A percentile compares a stretch with the other conserved stretches of the same genome.
Conservation (phyloP, 352 stramenopile genomes). For the Paralagenidium karlingii region DNA sequence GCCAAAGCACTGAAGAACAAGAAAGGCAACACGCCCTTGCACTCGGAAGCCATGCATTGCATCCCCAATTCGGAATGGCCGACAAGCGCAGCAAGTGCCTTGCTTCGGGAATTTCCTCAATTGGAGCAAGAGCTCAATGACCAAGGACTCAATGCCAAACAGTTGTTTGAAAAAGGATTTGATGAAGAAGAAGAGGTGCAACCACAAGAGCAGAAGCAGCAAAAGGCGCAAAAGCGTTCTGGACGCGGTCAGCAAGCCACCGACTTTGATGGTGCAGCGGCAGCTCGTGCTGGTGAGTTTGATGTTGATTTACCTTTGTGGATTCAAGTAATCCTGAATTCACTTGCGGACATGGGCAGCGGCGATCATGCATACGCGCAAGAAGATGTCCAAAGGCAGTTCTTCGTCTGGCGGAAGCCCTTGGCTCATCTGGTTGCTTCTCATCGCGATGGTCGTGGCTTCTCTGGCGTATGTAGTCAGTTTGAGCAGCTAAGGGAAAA, state of each 20-base stretch:
- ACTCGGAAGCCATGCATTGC: constrained; percentile 69
- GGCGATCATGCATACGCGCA: too few species aligned
- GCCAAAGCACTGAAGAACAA: constrained; percentile 45
- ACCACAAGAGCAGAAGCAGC: constrained; percentile 6
- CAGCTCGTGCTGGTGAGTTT: constrained; percentile 36
- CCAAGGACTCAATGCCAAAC: constrained; percentile 37
- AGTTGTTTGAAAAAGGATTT: constrained; percentile 51
- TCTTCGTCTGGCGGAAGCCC: too few species aligned
- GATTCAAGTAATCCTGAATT: too few species aligned
- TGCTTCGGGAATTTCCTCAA: constrained; percentile 40
- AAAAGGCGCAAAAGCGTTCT: constrained; percentile 8
- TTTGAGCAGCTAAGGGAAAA: too few species aligned
- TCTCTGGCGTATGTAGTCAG: too few species aligned
- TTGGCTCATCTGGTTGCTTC: too few species aligned
- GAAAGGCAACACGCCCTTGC: constrained; percentile 44
- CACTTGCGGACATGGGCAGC: too few species aligned
- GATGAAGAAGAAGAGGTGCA: constrained; percentile 30
- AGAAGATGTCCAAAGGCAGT: too few species aligned
- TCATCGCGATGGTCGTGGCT: too few species aligned
- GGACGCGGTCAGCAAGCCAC: constrained; percentile 6
- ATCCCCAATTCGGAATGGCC: constrained; percentile 40
- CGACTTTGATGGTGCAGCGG: constrained; percentile 15
- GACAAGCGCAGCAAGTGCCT: constrained; percentile 20
- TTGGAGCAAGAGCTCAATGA: constrained; percentile 37
- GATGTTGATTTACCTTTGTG: not conserved